phyloP scores from a whole-genome alignment of 805 yeast species.

The Saccharomycopsis oosterbeekiorum region DNA sequence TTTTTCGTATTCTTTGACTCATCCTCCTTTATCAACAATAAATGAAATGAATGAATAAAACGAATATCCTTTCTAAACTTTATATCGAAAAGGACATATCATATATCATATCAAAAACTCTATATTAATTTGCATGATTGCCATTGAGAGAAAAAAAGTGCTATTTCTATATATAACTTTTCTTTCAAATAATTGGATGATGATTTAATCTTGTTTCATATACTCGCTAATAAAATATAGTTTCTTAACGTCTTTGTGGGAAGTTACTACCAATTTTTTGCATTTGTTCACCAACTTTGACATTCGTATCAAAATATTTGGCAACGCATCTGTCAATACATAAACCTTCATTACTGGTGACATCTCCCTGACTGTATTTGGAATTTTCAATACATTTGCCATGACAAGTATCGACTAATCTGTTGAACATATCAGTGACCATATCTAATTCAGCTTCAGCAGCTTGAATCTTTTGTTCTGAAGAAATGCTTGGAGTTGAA shows the following conservation, averaged over 20 bases:
- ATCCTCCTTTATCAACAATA: no score
- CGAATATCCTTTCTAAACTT: no score
- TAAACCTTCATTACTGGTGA: constrained; percentile 69
- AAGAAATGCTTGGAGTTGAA: constrained; percentile 53
- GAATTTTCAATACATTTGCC: constrained; percentile 58
- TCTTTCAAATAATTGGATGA: no score
- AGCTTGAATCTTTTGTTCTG: constrained; percentile 72
- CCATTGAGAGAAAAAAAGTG: no score
- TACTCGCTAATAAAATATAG: background rate
- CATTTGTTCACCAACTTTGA: constrained; percentile 81
- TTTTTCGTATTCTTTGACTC: background rate
- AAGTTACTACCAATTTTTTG: constrained; percentile 34
- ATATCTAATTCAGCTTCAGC: constrained; percentile 97
- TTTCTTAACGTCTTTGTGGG: constrained; percentile 10
- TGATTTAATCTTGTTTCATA: no score
- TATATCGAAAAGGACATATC: no score
- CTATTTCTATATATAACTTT: background rate
- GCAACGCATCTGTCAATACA: constrained; percentile 95
- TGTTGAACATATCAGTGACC: constrained; percentile 97
- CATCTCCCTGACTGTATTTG: constrained; percentile 61
- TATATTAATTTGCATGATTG: no score
- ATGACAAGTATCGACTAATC: constrained; percentile 82
- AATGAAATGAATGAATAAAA: no score
- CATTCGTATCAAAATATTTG: constrained; percentile 89
- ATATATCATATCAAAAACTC: no score